These are phyloP conservation scores for Botrytis pseudocinerea DNA, from an alignment of 2,329 filamentous ascomycete genomes.

Conservation along the genomic window DNA sequence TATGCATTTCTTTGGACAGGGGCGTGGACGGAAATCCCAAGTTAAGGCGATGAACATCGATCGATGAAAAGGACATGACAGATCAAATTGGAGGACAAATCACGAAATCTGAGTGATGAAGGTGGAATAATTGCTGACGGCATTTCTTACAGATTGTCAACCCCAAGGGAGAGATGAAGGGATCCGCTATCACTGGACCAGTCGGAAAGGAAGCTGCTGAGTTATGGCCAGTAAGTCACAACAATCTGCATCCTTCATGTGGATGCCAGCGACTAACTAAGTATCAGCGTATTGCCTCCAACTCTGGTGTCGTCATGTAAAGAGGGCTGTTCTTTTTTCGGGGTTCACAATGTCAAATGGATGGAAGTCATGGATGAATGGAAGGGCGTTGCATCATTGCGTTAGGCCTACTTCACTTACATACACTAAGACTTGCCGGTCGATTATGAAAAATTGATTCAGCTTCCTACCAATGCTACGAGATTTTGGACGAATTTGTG, in stretches of 20 bases:
- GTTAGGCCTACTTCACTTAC: conserved; percentile 22
- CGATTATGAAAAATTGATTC: conserved; percentile 24
- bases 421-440: conserved; percentile 22
- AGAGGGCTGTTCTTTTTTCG: conserved; percentile 40
- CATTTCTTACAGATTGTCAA: conserved; percentile 79
- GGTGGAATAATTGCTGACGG: conserved; percentile 43
- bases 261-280: conserved; percentile 41
- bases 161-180: conserved; percentile 99
- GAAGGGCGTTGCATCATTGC: conserved; percentile 23
- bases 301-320: conserved; percentile 99
- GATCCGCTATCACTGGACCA: conserved; percentile 97
- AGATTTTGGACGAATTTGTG: conserved; percentile 6
- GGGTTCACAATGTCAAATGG: conserved; percentile 32
- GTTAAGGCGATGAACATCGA: conserved; percentile 1
- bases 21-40: neutral
- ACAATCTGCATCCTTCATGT: neutral
- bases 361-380: conserved; percentile 24
- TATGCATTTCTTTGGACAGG: conserved; percentile 13
- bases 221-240: conserved; percentile 85
- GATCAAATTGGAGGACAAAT: neutral
- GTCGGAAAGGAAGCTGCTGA: conserved; percentile 99
- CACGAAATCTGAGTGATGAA: neutral
- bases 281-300: conserved; percentile 91
- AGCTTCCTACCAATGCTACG: conserved; percentile 21
- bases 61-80: neutral